Evolutionary conservation across 2,329 filamentous ascomycete species (phyloP), one percentile per base, ranked within the genome.

Genomic region (Botrytis aclada): DNA sequence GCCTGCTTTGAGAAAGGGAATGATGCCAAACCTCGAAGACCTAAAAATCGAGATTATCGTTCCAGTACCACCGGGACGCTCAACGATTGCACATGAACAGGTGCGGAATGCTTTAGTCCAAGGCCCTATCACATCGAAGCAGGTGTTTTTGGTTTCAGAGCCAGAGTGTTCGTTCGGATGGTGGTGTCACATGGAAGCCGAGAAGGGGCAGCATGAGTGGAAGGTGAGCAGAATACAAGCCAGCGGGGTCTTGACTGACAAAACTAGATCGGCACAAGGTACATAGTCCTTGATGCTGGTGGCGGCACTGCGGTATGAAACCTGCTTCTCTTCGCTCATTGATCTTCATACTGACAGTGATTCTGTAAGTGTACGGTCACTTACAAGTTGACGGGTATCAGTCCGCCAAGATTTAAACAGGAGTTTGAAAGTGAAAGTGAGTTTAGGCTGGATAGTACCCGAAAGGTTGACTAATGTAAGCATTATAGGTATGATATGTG

Each of bases 401-500:
- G 62, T 39, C 67, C 67, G 12, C 29, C 39, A 60, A 54, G 29
- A 32, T 70, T 70, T 47, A 39, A 61, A 18, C 67, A 70, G 41
- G 22, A 70, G 34, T 70, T 70, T 39, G 16, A 16, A 41, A 70
- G 67, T 37, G 34, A 70, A 37, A 70, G 67, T 70, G 45, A 41
- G 54, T 37, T 22, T 39, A 32, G n/a, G 14, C n/a, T 5, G 43
- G 12, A 41, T 43, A 51, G 4, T n/a, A 6, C 10, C 47, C 47
- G 25, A 14, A 25, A 10, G 9, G 12, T 29, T 29, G n/a, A 43
- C 22, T 51, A 51, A 51, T 25, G 5, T 32, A 65, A 69, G 34
- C 18, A 56, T 56, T 54, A 7, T 34, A 70, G 67, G 67, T 61
- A 43, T 70, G 9, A 70, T 70, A 18, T 70, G 67, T 34, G 67